These are phyloP conservation scores for Phytophthora niederhauseri DNA, from an alignment of 352 stramenopile genomes.

Conservation along the genomic window DNA sequence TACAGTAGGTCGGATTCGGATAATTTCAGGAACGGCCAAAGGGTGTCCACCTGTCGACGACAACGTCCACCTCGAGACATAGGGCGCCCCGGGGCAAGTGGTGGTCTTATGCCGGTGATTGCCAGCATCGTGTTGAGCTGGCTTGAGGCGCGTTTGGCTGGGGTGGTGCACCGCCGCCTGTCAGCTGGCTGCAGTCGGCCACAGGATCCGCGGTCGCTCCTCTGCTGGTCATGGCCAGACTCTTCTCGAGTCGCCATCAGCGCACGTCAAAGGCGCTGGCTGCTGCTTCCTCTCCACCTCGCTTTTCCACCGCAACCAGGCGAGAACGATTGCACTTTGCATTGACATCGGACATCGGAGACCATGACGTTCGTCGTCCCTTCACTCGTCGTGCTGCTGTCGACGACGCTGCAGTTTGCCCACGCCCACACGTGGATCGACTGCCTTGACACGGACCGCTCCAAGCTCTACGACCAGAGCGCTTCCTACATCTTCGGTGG, in stretches of 20 bases:
- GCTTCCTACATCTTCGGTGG: slow-evolving; percentile 62
- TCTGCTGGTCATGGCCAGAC: not conserved
- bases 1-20: slow-evolving; percentile 6
- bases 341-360: not conserved
- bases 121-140: slow-evolving; percentile 8
- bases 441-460: slow-evolving; percentile 50
- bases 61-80: slow-evolving; percentile 9
- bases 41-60: slow-evolving; percentile 14
- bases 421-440: slow-evolving; percentile 65
- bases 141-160: not conserved
- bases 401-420: slow-evolving; percentile 9
- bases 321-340: slow-evolving; percentile 6
- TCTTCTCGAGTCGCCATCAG: not conserved
- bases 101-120: slow-evolving; percentile 13
- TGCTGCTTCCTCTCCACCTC: not conserved
- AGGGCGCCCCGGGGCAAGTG: not conserved
- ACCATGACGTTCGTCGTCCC: slow-evolving; percentile 4
- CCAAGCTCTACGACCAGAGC: slow-evolving; percentile 61
- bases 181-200: slow-evolving; percentile 11
- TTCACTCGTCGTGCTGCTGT: slow-evolving; percentile 6
- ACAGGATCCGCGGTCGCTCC: not conserved
- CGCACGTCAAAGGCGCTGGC: not conserved
- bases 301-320: slow-evolving; percentile 1
- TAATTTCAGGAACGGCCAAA: not conserved
- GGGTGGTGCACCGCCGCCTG: slow-evolving; percentile 16